These are phyloP conservation scores for Xylaria sp. DNA, from an alignment of 2,329 filamentous ascomycete species.

Conservation along the genomic window DNA sequence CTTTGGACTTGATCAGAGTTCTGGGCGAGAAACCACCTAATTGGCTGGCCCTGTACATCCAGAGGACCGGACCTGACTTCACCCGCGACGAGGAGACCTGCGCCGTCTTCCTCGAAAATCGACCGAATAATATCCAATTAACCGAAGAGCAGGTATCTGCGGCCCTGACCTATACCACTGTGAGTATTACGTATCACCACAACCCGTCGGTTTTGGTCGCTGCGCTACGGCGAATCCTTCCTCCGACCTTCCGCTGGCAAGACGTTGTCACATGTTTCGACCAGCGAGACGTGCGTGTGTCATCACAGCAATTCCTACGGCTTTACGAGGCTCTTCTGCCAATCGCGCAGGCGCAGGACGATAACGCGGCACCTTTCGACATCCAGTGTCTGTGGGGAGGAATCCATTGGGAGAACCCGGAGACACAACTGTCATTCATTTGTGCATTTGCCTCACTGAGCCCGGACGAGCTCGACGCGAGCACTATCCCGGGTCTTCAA, in stretches of 20 bases:
- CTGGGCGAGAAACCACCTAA: slow-evolving; percentile 61
- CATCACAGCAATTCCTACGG: slow-evolving; percentile 76
- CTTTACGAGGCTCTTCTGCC: slow-evolving; percentile 80
- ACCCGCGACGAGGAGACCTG: slow-evolving; percentile 76
- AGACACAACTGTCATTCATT: slow-evolving; percentile 92
- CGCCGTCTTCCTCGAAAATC: slow-evolving; percentile 54
- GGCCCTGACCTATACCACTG: slow-evolving; percentile 69
- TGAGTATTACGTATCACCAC: slow-evolving; percentile 59
- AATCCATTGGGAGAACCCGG: slow-evolving; percentile 74
- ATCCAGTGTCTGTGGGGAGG: slow-evolving; percentile 91
- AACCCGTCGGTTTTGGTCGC: slow-evolving; percentile 61
- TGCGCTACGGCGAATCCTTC: slow-evolving; percentile 63
- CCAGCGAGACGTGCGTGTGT: slow-evolving; percentile 73
- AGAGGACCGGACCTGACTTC: slow-evolving; percentile 72
- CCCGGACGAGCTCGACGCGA: slow-evolving; percentile 77
- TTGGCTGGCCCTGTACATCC: slow-evolving; percentile 67
- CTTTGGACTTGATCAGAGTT: slow-evolving; percentile 69
- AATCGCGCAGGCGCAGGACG: slow-evolving; percentile 60
- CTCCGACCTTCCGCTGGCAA: slow-evolving; percentile 68
- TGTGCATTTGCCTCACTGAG: slow-evolving; percentile 80
- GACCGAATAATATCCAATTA: slow-evolving; percentile 61
- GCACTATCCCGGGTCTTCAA: slow-evolving; percentile 79
- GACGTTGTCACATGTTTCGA: slow-evolving; percentile 81
- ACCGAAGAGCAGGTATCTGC: slow-evolving; percentile 81
- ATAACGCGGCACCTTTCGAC: slow-evolving; percentile 65